Evolutionary conservation across 2,329 filamentous ascomycete species (phyloP).

Genomic region (Fusarium sp.): DNA sequence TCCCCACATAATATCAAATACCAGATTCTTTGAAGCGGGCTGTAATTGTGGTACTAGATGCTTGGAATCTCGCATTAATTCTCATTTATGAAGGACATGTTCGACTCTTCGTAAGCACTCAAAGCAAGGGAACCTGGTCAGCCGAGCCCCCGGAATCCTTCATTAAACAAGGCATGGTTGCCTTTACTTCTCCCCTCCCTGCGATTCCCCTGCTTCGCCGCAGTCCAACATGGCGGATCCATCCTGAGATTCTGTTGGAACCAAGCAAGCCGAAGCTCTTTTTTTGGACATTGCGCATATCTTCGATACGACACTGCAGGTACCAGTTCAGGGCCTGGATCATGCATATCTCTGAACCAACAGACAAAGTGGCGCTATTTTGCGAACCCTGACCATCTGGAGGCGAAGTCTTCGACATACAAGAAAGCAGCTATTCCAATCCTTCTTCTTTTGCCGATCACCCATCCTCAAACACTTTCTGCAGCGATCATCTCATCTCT

Average conservation of each 20-base stretch:
- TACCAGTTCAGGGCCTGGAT: background rate
- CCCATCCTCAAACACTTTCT: background rate
- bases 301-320: slow-evolving; percentile 6
- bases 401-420: background rate
- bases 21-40: background rate
- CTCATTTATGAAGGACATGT: background rate
- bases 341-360: slow-evolving; percentile 2
- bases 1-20: background rate
- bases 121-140: background rate
- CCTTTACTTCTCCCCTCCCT: background rate
- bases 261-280: background rate
- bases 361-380: background rate
- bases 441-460: slow-evolving; percentile 20
- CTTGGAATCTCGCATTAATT: background rate
- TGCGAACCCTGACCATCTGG: background rate
- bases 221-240: background rate
- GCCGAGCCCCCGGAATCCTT: slow-evolving; percentile 18
- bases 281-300: background rate
- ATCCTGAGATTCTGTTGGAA: background rate
- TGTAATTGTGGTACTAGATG: background rate
- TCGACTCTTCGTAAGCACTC: background rate
- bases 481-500: background rate
- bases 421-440: slow-evolving; percentile 6
- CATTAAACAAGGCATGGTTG: background rate
- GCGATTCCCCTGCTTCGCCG: slow-evolving; percentile 7